phyloP scores from a whole-genome alignment of 164 flowering plant genomes.

The Magnolia officinalis region DNA sequence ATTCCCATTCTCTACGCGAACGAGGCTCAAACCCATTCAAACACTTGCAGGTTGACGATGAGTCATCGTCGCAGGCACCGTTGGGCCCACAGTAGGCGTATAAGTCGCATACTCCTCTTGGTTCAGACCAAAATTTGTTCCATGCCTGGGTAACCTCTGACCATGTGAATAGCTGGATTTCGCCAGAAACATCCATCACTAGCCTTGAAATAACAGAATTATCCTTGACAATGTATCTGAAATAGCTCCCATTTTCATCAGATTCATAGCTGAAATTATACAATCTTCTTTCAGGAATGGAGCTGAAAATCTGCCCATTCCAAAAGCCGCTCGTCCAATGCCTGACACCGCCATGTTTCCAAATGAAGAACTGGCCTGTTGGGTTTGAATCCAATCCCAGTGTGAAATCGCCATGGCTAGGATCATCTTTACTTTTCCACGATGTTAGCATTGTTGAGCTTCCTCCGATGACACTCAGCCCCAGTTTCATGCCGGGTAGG shows the following conservation, averaged over 20 bases:
- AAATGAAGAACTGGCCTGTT: not conserved
- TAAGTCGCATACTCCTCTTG: not conserved
- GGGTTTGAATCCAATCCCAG: not conserved
- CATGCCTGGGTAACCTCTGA: not conserved
- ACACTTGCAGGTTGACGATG: slow-evolving; percentile 24
- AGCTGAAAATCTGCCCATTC: not conserved
- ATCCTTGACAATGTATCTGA: not conserved
- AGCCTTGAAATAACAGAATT: not conserved
- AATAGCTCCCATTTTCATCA: not conserved
- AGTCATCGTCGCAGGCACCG: not conserved
- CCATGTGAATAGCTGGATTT: not conserved
- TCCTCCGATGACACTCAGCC: slow-evolving; percentile 2
- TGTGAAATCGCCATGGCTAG: slow-evolving; percentile 1
- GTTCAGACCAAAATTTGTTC: not conserved
- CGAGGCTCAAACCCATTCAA: slow-evolving; percentile 37
- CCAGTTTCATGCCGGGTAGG: slow-evolving; percentile 12
- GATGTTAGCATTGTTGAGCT: not conserved
- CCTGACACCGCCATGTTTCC: too few species aligned
- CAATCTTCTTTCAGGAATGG: not conserved
- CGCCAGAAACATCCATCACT: slow-evolving; percentile 2
- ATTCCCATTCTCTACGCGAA: slow-evolving; percentile 12
- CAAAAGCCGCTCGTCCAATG: not conserved
- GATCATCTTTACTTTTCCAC: not conserved
- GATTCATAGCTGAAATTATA: not conserved
- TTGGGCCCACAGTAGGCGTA: not conserved